Base-by-base conservation (phyloP, 495 filamentous ascomycete species). In the Trichoderma asperelloides region DNA sequence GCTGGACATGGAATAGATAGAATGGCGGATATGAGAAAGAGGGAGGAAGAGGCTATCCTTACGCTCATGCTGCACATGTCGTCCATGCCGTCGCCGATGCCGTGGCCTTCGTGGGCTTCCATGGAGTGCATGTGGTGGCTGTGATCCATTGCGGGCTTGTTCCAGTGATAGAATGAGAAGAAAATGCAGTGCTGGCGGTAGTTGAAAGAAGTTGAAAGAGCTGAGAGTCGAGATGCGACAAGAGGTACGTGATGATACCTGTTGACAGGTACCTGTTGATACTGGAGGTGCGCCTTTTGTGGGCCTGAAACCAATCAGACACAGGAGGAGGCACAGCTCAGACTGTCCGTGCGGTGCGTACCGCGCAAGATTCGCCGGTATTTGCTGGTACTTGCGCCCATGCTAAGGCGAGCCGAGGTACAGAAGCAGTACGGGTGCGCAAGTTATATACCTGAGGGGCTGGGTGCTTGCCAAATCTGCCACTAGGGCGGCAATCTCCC, bases 61-160 rank as follows among this genome's bases (percentile, higher is more conserved):
- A 91, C 92, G 73, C 91, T 95, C 91, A 96, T 98, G 75, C 78
- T 91, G 84, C 92, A 96, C 77, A 71, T 76, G 57, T 71, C 68
- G 41, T 55, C 67, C 68, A 70, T 69, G 28, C 68, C 70, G 65
- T 55, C 67, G 65, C 78, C 70, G n/a, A n/a, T n/a, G 30, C 79
- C 28, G 65, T 57, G 47, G 65, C 47, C 45, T 5, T 12, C 62
- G 62, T 64, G 62, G 62, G 33, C 62, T 15, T 45, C 62, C 55
- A 60, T 45, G 67, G 67, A 69, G 66, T 57, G 66, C 70, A 73
- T 72, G 66, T 71, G 68, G 5, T 60, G 55, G 47, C 74, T 76
- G 65, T 77, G 73, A 69, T 68, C 85, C 78, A 87, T 86, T 78
- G 72, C 5, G 33, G 9, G 33, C 9, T 8, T 37, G 64, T 82